Evolutionary conservation across 768 basidiomycete species (phyloP).

Genomic region (Leucosporidium creatinivorum): DNA sequence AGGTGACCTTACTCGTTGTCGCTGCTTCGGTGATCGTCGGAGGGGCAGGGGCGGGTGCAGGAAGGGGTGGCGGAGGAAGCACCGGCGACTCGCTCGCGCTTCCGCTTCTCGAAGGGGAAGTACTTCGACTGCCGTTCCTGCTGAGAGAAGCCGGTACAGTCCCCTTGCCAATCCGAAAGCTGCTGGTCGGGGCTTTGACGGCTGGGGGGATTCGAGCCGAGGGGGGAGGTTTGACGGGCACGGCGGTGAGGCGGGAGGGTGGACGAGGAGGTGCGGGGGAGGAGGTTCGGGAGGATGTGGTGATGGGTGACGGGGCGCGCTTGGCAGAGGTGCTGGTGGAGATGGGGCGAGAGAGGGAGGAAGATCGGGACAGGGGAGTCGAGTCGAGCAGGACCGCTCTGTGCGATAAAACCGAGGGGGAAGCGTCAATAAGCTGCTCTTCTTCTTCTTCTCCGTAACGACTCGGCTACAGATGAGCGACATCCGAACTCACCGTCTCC

Average conservation of each 20-base stretch:
- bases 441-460: too few species aligned
- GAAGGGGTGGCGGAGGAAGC: background rate
- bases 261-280: conserved; percentile 7
- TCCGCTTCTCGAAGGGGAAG: background rate
- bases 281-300: conserved; percentile 6
- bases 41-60: background rate
- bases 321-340: background rate
- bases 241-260: conserved; percentile 17
- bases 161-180: conserved; percentile 30
- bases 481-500: conserved; percentile 8
- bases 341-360: conserved; percentile 7
- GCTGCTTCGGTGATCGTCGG: background rate
- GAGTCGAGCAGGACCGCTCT: conserved; percentile 26
- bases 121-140: background rate
- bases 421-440: too few species aligned
- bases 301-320: conserved; percentile 5
- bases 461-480: background rate
- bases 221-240: background rate
- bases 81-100: too few species aligned
- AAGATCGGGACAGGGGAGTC: background rate
- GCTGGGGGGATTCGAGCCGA: background rate
- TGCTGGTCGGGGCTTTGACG: conserved; percentile 6
- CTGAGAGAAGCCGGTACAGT: background rate
- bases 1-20: background rate
- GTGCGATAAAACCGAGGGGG: background rate